A percentile compares a stretch with the other conserved stretches of the same genome.
phyloP scores from a whole-genome alignment of 768 basidiomycete species.

The Fistulinella prunicolor region DNA sequence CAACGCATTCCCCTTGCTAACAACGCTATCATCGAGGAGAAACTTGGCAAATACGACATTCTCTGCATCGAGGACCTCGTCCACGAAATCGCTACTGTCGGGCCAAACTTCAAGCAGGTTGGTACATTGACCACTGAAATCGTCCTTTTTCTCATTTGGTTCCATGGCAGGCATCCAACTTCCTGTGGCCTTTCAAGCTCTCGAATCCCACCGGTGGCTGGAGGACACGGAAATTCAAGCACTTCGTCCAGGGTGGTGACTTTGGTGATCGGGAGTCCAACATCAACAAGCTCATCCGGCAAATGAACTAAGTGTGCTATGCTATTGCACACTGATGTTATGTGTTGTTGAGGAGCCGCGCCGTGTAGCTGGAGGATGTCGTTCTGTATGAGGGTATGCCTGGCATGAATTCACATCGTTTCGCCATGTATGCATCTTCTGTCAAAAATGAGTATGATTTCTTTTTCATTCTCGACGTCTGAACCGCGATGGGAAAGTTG shows the following conservation, averaged over 20 bases:
- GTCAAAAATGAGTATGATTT: constrained; percentile 27
- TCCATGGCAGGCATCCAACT: constrained; percentile 70
- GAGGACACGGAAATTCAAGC: constrained; percentile 97
- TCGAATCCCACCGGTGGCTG: constrained; percentile 99
- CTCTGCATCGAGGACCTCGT: constrained; percentile 97
- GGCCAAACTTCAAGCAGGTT: constrained; percentile 99
- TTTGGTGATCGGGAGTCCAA: constrained; percentile 94
- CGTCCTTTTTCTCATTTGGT: neutral
- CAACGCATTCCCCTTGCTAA: constrained; percentile 94
- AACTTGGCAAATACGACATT: constrained; percentile 92
- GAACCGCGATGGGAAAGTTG: too few species aligned
- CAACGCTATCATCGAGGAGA: constrained; percentile 89
- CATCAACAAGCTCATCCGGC: constrained; percentile 97
- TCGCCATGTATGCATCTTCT: constrained; percentile 28
- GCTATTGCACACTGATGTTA: neutral
- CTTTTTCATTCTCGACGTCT: constrained; percentile 1
- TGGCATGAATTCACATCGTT: constrained; percentile 28
- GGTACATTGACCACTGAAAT: constrained; percentile 22
- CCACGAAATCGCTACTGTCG: constrained; percentile 92
- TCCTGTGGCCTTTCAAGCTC: constrained; percentile 99
- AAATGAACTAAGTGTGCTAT: constrained; percentile 69
- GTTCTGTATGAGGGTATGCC: constrained; percentile 31
- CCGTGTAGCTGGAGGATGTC: constrained; percentile 11
- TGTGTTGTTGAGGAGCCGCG: constrained; percentile 6
- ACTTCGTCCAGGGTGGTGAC: constrained; percentile 94